Percentiles rank a stretch among this genome's conserved stretches.
Evolutionary conservation across 2,329 filamentous ascomycete genomes (phyloP).

Genomic region (Camillea tinctor): DNA sequence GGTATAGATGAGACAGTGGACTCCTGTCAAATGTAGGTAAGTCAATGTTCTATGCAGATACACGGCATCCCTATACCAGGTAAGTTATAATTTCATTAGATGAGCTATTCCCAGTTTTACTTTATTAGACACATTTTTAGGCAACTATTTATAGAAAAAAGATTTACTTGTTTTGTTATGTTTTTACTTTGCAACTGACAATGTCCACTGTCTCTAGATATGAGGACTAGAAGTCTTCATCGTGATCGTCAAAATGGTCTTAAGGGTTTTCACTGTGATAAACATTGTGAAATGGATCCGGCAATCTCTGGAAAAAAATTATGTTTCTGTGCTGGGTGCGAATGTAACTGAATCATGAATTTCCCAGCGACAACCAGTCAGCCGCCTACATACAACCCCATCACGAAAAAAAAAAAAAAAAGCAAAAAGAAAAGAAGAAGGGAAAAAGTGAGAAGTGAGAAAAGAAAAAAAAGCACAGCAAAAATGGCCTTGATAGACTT

Average conservation of each 20-base stretch:
- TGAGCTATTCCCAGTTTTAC: no score
- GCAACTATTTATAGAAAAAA: no score
- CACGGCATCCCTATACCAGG: neutral
- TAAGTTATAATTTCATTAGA: no score
- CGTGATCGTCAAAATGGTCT: neutral
- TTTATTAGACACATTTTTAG: no score
- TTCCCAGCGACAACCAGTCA: neutral
- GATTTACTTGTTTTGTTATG: neutral
- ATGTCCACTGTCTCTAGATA: neutral
- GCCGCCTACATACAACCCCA: neutral
- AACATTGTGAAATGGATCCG: neutral
- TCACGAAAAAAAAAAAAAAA: no score
- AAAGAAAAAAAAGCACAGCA: no score
- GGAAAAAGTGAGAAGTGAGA: neutral
- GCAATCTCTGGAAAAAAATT: neutral
- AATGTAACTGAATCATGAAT: neutral
- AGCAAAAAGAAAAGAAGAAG: neutral
- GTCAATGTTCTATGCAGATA: neutral
- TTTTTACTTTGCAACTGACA: neutral
- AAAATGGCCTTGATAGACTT: neutral
- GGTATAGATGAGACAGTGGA: neutral
- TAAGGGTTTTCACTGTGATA: no score
- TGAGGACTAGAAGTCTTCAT: neutral
- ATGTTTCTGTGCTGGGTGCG: neutral
- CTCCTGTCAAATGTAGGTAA: neutral